Evolutionary conservation across 2,329 filamentous ascomycete genomes (phyloP), one percentile per base, ranked within the genome.

Genomic region (Balansia obtecta): DNA sequence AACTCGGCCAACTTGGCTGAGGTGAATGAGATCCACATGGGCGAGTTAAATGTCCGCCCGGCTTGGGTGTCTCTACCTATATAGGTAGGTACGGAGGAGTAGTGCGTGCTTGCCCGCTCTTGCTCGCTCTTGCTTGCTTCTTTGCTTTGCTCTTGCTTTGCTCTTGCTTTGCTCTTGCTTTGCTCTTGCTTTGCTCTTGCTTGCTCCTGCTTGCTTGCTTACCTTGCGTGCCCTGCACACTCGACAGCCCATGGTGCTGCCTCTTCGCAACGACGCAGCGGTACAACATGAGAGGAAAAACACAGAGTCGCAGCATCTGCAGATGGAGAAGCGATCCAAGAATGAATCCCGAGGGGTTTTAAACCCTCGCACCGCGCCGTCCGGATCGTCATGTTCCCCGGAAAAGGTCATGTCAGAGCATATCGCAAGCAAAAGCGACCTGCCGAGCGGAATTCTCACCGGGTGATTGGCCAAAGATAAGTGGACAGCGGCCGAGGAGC

Each of bases 221-320:
- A 68, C 67, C 63, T 69, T 69, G 60, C 67, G 63, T 49, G 67
- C 67, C 49, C 67, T 63, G 56, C 67, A 69, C 39, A 68, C 65
- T 57, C 66, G 65, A 53, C 67, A 69, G 51, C 67, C 65, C 67
- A 69, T 69, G 38, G 42, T 59, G 52, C 53, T 7, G 53, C 51
- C 20, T 20, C 53, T 7, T 53, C 51, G 45, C 38, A 47, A 27
- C 34, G 41, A 42, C 13, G 49, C 15, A 48, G 40, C 41, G 3
- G 15, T 27, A 27, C 15, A n/a, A 22, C 34, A 45, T 27, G 27
- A 1, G 16, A 13, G 9, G n/a, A 22, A 30, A n/a, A 45, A 27
- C 18, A 32, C 16, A 32, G 12, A 32, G 11, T 30, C n/a, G 37
- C 48, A 32, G 20, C 15, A 30, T 45, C 22, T 12, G 20, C 16